Conservation (phyloP, 352 stramenopile species). For the Phytophthora citricola region DNA sequence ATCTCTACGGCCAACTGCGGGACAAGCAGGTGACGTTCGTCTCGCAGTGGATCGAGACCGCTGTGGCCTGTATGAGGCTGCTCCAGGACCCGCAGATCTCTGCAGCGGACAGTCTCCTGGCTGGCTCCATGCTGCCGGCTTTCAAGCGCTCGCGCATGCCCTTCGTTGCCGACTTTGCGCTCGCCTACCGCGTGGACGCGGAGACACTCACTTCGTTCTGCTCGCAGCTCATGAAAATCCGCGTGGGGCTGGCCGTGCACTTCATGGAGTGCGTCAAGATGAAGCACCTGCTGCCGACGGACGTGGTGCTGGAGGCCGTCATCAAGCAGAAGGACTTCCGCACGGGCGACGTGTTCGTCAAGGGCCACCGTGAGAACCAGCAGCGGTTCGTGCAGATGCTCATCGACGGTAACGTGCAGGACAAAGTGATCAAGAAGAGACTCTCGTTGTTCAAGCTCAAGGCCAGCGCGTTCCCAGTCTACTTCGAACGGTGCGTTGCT, state of each 20-base stretch:
- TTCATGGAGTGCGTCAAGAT: constrained; percentile 55
- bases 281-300: constrained; percentile 49
- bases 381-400: constrained; percentile 58
- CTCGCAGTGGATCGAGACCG: constrained; percentile 30
- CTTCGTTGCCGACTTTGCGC: constrained; percentile 51
- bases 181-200: constrained; percentile 46
- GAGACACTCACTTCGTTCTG: constrained; percentile 44
- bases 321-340: constrained; percentile 64
- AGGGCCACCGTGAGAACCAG: constrained; percentile 43
- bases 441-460: constrained; percentile 65
- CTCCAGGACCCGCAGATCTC: constrained; percentile 31
- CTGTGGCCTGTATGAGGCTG: constrained; percentile 28
- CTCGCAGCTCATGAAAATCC: constrained; percentile 28
- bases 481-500: constrained; percentile 49
- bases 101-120: constrained; percentile 41
- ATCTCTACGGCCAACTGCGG: constrained; percentile 34
- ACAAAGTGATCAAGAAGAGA: constrained; percentile 82
- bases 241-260: constrained; percentile 45
- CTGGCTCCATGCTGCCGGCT: constrained; percentile 48
- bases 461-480: constrained; percentile 62
- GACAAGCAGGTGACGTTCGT: constrained; percentile 29
- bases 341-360: constrained; percentile 65
- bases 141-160: constrained; percentile 41
- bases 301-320: constrained; percentile 45
- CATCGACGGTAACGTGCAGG: constrained; percentile 46